Evolutionary conservation across 257 asterid species (phyloP).

Genomic region (Fraxinus anomala): DNA sequence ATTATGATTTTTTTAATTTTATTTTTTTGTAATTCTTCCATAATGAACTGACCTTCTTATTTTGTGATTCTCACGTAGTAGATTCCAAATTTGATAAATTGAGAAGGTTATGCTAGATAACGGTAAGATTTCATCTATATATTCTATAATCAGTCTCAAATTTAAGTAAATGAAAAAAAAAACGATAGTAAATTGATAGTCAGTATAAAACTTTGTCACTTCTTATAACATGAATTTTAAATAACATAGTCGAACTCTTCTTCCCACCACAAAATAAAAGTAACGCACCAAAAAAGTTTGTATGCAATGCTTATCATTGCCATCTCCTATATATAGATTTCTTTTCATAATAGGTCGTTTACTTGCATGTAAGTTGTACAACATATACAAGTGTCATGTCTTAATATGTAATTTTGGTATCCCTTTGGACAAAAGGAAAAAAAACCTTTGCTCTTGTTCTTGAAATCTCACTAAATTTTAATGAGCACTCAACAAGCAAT

Average conservation of each 20-base stretch:
- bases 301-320: background rate
- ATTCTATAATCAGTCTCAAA: background rate
- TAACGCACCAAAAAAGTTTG: background rate
- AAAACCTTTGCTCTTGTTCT: background rate
- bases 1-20: no score
- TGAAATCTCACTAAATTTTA: background rate
- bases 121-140: no score
- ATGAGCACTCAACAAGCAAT: slow-evolving; percentile 6
- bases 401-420: background rate
- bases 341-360: background rate
- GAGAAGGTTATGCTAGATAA: background rate
- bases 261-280: background rate
- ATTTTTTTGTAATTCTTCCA: background rate
- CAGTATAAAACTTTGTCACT: no score
- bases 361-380: background rate
- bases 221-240: background rate
- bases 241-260: background rate
- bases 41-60: background rate
- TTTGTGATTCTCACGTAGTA: background rate
- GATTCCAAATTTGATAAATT: no score
- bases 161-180: background rate
- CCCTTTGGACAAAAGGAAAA: background rate
- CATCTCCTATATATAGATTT: background rate
- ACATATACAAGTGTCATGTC: background rate
- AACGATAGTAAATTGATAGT: no score